Evolutionary conservation across 768 basidiomycete species (phyloP).

Genomic region (Lentinula aciculospora): DNA sequence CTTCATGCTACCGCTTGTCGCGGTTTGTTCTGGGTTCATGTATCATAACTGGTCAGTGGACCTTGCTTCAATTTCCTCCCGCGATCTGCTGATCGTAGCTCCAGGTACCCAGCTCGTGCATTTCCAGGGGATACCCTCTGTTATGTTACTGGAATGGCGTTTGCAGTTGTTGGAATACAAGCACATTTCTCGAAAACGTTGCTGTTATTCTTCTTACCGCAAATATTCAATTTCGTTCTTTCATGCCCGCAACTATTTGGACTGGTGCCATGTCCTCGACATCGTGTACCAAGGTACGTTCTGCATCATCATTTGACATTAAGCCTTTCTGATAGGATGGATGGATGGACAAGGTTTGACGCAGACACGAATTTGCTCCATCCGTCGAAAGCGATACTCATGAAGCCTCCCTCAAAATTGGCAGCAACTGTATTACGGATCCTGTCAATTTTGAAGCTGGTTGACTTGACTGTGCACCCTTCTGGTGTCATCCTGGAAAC

Average conservation of each 20-base stretch:
- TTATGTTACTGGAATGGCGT: conserved; percentile 98
- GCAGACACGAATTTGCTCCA: conserved; percentile 67
- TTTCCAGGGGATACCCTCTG: conserved; percentile 98
- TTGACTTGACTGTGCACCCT: conserved; percentile 53
- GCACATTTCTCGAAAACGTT: conserved; percentile 97
- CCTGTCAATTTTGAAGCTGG: conserved; percentile 59
- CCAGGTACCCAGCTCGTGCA: conserved; percentile 90
- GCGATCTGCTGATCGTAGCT: conserved; percentile 3
- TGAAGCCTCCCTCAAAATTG: conserved; percentile 48
- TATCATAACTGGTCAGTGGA: conserved; percentile 89
- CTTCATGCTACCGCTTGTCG: conserved; percentile 94
- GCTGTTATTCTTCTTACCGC: conserved; percentile 93
- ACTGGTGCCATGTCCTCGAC: conserved; percentile 88
- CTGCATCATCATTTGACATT: not conserved
- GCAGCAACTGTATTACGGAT: conserved; percentile 51
- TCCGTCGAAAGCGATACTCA: conserved; percentile 66
- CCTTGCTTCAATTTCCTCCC: not conserved
- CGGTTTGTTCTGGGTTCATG: conserved; percentile 84
- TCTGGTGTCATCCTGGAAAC: conserved; percentile 56
- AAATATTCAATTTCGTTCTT: conserved; percentile 95
- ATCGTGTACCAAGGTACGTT: conserved; percentile 82
- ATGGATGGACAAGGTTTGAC: conserved; percentile 71
- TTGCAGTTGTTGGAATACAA: conserved; percentile 95
- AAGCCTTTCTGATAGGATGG: not conserved
- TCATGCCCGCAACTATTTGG: conserved; percentile 95